Conservation (phyloP, 148 eudicot species). For the Cornus florida region DNA sequence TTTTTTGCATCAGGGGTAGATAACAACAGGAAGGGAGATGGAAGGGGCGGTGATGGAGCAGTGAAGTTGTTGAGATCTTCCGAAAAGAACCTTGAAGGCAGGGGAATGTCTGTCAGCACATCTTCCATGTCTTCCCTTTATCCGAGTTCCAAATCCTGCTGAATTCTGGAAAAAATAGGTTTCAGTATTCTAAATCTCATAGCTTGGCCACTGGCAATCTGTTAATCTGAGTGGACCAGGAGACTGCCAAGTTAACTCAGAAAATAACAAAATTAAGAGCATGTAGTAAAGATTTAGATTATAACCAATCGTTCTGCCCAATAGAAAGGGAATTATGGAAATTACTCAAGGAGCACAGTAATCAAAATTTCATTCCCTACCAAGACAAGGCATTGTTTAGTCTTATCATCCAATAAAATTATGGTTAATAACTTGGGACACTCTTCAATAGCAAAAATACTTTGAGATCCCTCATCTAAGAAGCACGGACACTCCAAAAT, state of each 20-base stretch:
- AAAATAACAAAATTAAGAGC: neutral
- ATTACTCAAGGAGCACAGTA: neutral
- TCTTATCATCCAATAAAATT: neutral
- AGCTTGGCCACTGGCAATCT: neutral
- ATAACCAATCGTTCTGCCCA: neutral
- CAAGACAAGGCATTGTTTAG: neutral
- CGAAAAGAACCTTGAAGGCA: constrained; percentile 85
- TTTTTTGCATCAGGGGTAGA: constrained; percentile 43
- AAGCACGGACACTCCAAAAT: too few species aligned
- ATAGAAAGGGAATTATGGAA: neutral
- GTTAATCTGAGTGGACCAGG: neutral
- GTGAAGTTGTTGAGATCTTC: constrained; percentile 93
- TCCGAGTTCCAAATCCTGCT: constrained; percentile 32
- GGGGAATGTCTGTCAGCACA: constrained; percentile 85
- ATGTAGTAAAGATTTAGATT: neutral
- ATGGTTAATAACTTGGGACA: neutral
- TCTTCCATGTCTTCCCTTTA: constrained; percentile 68
- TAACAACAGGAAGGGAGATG: constrained; percentile 63
- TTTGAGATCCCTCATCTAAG: neutral
- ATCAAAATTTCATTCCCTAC: neutral
- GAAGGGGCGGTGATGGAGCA: constrained; percentile 65
- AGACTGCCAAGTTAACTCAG: neutral
- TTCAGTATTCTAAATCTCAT: neutral
- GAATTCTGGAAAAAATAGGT: constrained; percentile 17
- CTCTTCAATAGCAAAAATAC: neutral